These are phyloP conservation scores for Malus orientalis DNA, from an alignment of 306 rosid genomes.

Conservation along the genomic window DNA sequence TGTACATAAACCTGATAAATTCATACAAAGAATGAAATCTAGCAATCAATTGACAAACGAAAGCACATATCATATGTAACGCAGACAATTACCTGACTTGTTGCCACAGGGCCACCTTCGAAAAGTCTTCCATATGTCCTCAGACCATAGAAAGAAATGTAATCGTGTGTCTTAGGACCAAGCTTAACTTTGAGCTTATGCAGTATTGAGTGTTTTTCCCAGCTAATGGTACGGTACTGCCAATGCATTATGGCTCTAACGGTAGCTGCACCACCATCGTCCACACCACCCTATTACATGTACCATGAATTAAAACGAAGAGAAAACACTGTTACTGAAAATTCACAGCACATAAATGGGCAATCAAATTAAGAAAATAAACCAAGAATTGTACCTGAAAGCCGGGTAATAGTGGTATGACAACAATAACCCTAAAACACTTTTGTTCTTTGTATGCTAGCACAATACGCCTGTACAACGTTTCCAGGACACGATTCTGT, in stretches of 20 bases:
- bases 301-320: neutral
- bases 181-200: constrained; percentile 27
- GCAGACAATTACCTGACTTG: constrained; percentile 36
- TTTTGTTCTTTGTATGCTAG: constrained; percentile 34
- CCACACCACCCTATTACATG: constrained; percentile 38
- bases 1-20: constrained; percentile 36
- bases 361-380: neutral
- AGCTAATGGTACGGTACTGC: constrained; percentile 43
- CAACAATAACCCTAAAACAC: constrained; percentile 36
- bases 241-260: constrained; percentile 51
- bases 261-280: constrained; percentile 46
- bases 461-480: constrained; percentile 29
- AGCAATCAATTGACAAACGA: neutral
- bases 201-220: constrained; percentile 38
- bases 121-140: constrained; percentile 41
- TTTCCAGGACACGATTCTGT: constrained; percentile 37
- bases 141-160: constrained; percentile 42
- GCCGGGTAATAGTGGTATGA: constrained; percentile 44
- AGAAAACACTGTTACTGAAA: neutral
- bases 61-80: neutral
- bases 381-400: constrained; percentile 28
- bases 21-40: neutral
- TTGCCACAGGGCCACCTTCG: constrained; percentile 37
- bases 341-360: neutral
- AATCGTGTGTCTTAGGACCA: constrained; percentile 36